These are phyloP conservation scores for Hsuehochloa calcarea DNA, from an alignment of 176 grass and related monocot genomes.

Conservation along the genomic window DNA sequence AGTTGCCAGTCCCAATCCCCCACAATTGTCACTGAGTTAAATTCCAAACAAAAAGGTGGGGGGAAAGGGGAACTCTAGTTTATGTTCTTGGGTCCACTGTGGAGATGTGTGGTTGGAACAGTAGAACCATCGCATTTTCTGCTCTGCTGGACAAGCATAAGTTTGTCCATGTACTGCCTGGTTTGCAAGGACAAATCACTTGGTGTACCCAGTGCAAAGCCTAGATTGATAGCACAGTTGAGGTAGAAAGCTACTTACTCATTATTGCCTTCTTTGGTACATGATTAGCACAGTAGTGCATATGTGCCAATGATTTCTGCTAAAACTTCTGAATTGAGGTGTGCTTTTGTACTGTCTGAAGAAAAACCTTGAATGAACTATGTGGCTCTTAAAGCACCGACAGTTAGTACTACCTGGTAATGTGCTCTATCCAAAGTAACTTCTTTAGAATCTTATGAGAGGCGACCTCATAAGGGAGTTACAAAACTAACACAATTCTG, in stretches of 20 bases:
- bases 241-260: not conserved
- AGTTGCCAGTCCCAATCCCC: conserved; percentile 55
- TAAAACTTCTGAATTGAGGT: not conserved
- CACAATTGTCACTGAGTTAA: conserved; percentile 49
- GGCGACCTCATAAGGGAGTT: not conserved
- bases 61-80: conserved; percentile 26
- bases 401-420: not conserved
- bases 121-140: conserved; percentile 30
- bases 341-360: not conserved
- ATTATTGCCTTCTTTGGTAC: not conserved
- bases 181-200: conserved; percentile 33
- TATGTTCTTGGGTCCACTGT: conserved; percentile 48
- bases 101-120: conserved; percentile 44
- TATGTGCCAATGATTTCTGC: conserved; percentile 11
- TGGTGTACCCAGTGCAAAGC: conserved; percentile 8
- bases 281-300: not conserved
- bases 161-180: conserved; percentile 31
- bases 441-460: not conserved
- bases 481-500: not conserved
- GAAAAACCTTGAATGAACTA: not conserved
- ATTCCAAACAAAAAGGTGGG: conserved; percentile 26
- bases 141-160: conserved; percentile 34
- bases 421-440: not conserved
- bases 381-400: conserved; percentile 3
- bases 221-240: conserved; percentile 22